Conservation (phyloP, 768 basidiomycete species). For the Collybia sordida region DNA sequence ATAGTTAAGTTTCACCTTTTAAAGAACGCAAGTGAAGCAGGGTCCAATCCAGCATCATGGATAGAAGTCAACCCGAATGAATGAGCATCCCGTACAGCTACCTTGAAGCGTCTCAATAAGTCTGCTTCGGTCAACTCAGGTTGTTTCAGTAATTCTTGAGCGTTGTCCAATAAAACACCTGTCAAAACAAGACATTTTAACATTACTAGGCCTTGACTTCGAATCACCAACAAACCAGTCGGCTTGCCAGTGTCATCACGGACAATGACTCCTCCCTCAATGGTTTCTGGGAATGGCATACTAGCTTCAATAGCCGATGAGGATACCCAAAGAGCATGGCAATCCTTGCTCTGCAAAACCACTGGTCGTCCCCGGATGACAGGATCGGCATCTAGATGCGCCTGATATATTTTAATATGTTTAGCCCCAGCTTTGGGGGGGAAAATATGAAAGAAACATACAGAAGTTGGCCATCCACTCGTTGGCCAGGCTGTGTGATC, state of each 20-base stretch:
- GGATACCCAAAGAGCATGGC: constrained; percentile 89
- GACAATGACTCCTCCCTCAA: constrained; percentile 82
- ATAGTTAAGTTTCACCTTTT: constrained; percentile 43
- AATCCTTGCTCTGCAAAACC: constrained; percentile 81
- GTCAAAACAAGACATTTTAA: constrained; percentile 4
- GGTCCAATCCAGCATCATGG: constrained; percentile 81
- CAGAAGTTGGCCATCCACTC: constrained; percentile 66
- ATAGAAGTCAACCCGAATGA: constrained; percentile 76
- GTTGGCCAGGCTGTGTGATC: constrained; percentile 80
- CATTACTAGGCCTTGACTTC: neutral
- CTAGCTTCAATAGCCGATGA: constrained; percentile 55
- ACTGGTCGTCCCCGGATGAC: constrained; percentile 69
- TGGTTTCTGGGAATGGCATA: constrained; percentile 58
- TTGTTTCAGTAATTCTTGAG: constrained; percentile 69
- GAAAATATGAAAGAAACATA: constrained; percentile 31
- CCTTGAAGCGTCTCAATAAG: constrained; percentile 57
- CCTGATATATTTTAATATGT: constrained; percentile 36
- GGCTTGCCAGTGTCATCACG: constrained; percentile 66
- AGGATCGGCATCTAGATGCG: constrained; percentile 70
- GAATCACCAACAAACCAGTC: constrained; percentile 49
- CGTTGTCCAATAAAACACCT: constrained; percentile 86
- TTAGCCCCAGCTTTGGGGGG: neutral
- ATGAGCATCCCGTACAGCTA: constrained; percentile 67
- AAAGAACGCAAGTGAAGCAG: constrained; percentile 73
- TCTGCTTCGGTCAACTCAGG: constrained; percentile 66